Evolutionary conservation across 352 stramenopile genomes (phyloP).

Genomic region (Elongisporangium prolatum): DNA sequence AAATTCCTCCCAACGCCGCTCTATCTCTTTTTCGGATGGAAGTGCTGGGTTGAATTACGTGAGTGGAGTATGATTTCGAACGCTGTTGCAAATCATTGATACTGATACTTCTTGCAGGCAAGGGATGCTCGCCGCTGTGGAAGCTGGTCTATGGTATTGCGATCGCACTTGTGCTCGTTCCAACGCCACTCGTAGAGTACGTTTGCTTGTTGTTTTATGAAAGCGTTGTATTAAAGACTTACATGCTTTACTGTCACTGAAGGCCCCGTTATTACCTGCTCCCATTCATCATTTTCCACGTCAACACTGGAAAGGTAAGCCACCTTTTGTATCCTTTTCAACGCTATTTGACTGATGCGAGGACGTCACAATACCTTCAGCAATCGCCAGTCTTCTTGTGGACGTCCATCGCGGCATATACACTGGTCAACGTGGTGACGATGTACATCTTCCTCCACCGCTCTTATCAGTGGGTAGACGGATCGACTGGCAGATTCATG

Average conservation of each 20-base stretch:
- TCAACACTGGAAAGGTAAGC: slow-evolving; percentile 67
- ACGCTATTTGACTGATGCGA: background rate
- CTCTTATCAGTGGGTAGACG: slow-evolving; percentile 77
- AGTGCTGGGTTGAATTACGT: slow-evolving; percentile 62
- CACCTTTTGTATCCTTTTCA: background rate
- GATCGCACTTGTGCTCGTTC: slow-evolving; percentile 77
- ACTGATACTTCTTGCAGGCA: slow-evolving; percentile 22
- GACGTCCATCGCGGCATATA: slow-evolving; percentile 37
- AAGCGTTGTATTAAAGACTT: background rate
- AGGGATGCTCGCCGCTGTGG: slow-evolving; percentile 63
- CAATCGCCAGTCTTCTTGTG: slow-evolving; percentile 43
- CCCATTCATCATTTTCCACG: slow-evolving; percentile 72
- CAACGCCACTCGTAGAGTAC: slow-evolving; percentile 86
- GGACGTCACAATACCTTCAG: slow-evolving; percentile 24
- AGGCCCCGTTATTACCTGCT: slow-evolving; percentile 82
- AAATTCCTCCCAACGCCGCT: slow-evolving; percentile 58
- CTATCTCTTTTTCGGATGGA: slow-evolving; percentile 67
- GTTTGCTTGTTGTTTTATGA: slow-evolving; percentile 10
- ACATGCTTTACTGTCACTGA: slow-evolving; percentile 4
- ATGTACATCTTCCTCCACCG: slow-evolving; percentile 70
- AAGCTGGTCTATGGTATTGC: slow-evolving; percentile 68
- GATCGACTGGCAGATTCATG: slow-evolving; percentile 80
- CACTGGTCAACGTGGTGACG: slow-evolving; percentile 56
- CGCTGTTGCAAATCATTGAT: background rate
- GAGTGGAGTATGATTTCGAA: slow-evolving; percentile 10